These are phyloP conservation scores for Thinopyrum elongatum DNA, from an alignment of 176 grass and related monocot genomes.

Conservation along the genomic window DNA sequence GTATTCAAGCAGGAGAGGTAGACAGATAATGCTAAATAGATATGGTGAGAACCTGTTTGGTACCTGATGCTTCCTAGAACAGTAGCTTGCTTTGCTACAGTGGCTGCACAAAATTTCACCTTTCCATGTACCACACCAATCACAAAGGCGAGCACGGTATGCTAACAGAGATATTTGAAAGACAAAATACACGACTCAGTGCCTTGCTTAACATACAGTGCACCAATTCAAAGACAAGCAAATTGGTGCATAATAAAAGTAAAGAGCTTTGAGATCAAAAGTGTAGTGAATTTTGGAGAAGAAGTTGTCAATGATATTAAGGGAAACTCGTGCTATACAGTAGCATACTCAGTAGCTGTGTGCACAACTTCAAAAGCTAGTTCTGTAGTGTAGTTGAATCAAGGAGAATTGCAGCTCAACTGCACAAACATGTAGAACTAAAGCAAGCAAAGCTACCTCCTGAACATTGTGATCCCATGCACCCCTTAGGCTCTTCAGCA, in stretches of 20 bases:
- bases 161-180: background rate
- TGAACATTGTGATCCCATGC: conserved; percentile 23
- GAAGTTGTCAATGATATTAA: background rate
- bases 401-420: background rate
- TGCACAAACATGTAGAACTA: background rate
- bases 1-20: background rate
- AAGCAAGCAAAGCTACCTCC: conserved; percentile 56
- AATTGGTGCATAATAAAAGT: background rate
- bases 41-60: conserved; percentile 28
- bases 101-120: conserved; percentile 62
- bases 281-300: background rate
- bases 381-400: background rate
- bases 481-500: conserved; percentile 28
- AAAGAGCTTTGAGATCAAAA: background rate
- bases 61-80: conserved; percentile 90
- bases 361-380: background rate
- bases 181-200: background rate
- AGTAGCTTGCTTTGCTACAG: conserved; percentile 74
- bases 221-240: background rate
- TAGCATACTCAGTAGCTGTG: background rate
- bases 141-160: conserved; percentile 21
- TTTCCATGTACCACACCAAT: conserved; percentile 96
- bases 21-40: background rate
- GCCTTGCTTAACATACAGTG: background rate
- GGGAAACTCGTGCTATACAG: background rate